Percentiles rank a stretch among this genome's conserved stretches.
Conservation (phyloP, 108 stramenopile species). For the Cyclotella cryptica region DNA sequence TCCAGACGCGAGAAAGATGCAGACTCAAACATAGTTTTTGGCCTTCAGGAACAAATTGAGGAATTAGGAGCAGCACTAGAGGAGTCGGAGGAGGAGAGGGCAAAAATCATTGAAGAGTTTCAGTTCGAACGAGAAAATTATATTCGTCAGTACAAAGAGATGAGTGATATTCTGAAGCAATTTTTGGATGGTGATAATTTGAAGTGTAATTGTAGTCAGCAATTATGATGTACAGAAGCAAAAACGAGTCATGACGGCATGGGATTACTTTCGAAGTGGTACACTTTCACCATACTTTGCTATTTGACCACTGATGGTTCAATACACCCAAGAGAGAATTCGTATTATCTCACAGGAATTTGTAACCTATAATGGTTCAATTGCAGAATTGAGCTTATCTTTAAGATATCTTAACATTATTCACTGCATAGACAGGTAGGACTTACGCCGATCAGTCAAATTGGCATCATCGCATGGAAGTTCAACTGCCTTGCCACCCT, state of each 20-base stretch:
- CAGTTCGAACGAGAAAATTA: conserved; percentile 36
- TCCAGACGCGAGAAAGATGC: neutral
- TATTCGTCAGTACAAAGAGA: conserved; percentile 31
- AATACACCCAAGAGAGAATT: neutral
- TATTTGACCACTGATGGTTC: too few species aligned
- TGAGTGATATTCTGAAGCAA: conserved; percentile 32
- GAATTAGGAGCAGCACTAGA: conserved; percentile 34
- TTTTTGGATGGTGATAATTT: conserved; percentile 13
- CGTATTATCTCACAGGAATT: neutral
- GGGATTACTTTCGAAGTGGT: too few species aligned
- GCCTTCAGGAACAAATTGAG: conserved; percentile 22
- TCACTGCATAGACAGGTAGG: conserved; percentile 6
- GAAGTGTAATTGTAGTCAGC: neutral
- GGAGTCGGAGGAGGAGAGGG: conserved; percentile 39
- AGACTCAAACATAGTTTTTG: neutral
- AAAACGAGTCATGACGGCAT: too few species aligned
- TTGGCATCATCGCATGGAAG: neutral
- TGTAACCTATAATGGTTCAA: neutral
- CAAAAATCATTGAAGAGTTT: conserved; percentile 34
- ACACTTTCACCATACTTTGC: too few species aligned
- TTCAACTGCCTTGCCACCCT: neutral
- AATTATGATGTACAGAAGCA: too few species aligned
- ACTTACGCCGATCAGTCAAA: conserved; percentile 3
- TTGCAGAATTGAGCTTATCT: too few species aligned
- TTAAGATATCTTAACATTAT: neutral